Conservation (phyloP, 1,284 basidiomycete species). For the Irpex sp. region DNA sequence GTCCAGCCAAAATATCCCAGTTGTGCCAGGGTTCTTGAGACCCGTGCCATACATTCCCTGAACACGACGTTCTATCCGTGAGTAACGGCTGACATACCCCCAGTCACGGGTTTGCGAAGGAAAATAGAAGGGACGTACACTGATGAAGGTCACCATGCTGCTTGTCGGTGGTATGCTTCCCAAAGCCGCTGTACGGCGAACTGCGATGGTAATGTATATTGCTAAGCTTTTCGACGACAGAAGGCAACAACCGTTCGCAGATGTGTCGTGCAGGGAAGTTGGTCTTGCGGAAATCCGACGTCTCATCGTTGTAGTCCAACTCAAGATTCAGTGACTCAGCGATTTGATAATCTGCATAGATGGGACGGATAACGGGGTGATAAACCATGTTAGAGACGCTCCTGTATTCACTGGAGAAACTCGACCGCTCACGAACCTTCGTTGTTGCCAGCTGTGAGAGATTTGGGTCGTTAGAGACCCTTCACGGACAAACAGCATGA, state of each 20-base stretch:
- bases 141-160: conserved; percentile 85
- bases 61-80: not conserved
- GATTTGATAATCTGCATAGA: conserved; percentile 64
- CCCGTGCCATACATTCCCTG: conserved; percentile 91
- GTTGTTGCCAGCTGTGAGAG: conserved; percentile 77
- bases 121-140: conserved; percentile 42
- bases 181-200: conserved; percentile 83
- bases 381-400: not conserved
- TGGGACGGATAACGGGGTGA: not conserved
- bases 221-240: conserved; percentile 60
- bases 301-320: conserved; percentile 80
- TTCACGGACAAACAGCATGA: not conserved
- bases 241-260: conserved; percentile 80
- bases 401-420: not conserved
- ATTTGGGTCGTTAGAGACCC: not conserved
- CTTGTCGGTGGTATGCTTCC: conserved; percentile 68
- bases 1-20: conserved; percentile 81
- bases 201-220: conserved; percentile 79
- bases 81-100: not conserved
- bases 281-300: conserved; percentile 77
- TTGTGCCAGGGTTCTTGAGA: conserved; percentile 86
- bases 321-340: conserved; percentile 76
- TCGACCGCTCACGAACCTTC: conserved; percentile 48
- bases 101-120: conserved; percentile 1
- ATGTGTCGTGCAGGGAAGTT: conserved; percentile 86